Conservation (phyloP, 148 eudicot genomes). For the Rheum nobile region DNA sequence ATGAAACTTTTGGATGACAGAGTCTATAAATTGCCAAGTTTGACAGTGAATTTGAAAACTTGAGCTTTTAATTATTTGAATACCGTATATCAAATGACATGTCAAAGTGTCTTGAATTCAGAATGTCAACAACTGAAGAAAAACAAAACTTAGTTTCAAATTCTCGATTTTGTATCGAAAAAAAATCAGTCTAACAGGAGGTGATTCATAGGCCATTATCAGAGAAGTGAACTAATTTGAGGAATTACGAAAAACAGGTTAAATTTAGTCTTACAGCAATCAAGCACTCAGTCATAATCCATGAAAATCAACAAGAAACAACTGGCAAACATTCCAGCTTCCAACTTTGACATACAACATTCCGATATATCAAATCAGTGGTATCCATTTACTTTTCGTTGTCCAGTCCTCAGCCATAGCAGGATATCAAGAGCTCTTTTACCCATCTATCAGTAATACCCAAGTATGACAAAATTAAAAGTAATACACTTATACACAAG, state of each 20-base stretch:
- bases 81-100: not conserved
- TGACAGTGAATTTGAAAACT: not conserved
- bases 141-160: no score
- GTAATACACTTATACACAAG: not conserved
- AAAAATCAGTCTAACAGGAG: not conserved
- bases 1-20: not conserved
- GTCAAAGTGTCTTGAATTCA: not conserved
- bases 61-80: not conserved
- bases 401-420: not conserved
- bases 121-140: no score
- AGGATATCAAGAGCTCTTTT: not conserved
- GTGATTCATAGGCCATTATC: not conserved
- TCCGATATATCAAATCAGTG: not conserved
- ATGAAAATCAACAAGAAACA: not conserved
- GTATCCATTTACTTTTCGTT: not conserved
- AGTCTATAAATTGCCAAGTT: not conserved
- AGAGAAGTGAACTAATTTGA: not conserved
- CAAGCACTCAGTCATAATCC: not conserved
- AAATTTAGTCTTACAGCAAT: not conserved
- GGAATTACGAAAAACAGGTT: not conserved
- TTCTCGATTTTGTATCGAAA: no score
- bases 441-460: conserved; percentile 3
- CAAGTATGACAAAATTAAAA: not conserved
- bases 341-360: not conserved
- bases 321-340: not conserved